Conservation (phyloP, 495 filamentous ascomycete genomes). For the Patellaria atrata region DNA sequence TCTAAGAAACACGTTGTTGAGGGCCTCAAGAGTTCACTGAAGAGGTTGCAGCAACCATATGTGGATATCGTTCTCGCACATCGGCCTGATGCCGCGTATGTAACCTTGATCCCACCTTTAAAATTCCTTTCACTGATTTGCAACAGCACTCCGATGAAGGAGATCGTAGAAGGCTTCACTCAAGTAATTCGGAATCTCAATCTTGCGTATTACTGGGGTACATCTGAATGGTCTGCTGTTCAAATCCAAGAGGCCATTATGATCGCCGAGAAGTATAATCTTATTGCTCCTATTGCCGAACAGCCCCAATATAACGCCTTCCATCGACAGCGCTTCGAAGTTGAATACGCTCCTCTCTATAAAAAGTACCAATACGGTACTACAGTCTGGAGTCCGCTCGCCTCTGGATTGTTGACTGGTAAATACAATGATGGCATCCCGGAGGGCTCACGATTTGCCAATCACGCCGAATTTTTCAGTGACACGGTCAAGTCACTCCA, state of each 20-base stretch:
- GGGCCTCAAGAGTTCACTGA: slow-evolving; percentile 32
- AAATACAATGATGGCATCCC: slow-evolving; percentile 34
- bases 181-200: slow-evolving; percentile 32
- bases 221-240: slow-evolving; percentile 38
- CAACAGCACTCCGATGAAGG: slow-evolving; percentile 32
- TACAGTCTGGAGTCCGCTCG: slow-evolving; percentile 31
- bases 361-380: slow-evolving; percentile 30
- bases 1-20: slow-evolving; percentile 35
- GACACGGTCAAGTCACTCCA: slow-evolving; percentile 23
- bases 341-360: slow-evolving; percentile 30
- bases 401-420: slow-evolving; percentile 29
- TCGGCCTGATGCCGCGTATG: slow-evolving; percentile 28
- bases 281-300: slow-evolving; percentile 43
- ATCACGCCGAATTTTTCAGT: slow-evolving; percentile 25
- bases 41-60: slow-evolving; percentile 32
- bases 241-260: slow-evolving; percentile 42
- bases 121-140: slow-evolving; percentile 1
- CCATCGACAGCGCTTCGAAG: slow-evolving; percentile 38
- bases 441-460: slow-evolving; percentile 29
- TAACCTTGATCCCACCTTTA: not conserved
- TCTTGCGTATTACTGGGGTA: slow-evolving; percentile 40
- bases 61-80: slow-evolving; percentile 37
- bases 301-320: slow-evolving; percentile 46
- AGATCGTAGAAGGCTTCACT: slow-evolving; percentile 37
- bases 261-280: slow-evolving; percentile 41